phyloP scores from a whole-genome alignment of 1,284 basidiomycete species.

The Puccinia novopanici region DNA sequence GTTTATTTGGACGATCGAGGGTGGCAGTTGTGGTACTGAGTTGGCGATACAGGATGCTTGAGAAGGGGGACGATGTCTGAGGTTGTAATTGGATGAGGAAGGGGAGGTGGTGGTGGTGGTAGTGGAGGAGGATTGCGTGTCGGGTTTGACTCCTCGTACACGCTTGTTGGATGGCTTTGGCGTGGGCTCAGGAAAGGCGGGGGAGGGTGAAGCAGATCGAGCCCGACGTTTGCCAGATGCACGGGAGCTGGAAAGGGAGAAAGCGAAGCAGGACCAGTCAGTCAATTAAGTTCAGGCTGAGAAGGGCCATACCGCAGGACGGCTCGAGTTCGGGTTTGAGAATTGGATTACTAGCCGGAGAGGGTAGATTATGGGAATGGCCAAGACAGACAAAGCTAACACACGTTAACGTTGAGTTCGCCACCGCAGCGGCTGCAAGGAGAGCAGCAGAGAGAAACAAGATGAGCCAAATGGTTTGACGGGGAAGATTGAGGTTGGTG shows the following conservation, averaged over 20 bases:
- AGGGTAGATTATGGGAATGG: not conserved
- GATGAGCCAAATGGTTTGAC: conserved; percentile 29
- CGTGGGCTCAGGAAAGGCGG: conserved; percentile 33
- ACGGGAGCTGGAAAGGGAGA: conserved; percentile 33
- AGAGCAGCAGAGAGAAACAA: conserved; percentile 33
- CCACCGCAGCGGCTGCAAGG: conserved; percentile 46
- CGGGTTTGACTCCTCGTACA: conserved; percentile 31
- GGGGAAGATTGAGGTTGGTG: not conserved
- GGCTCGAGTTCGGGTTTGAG: not conserved
- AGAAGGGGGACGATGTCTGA: conserved; percentile 29
- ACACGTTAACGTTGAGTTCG: conserved; percentile 49
- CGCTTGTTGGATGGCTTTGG: conserved; percentile 47
- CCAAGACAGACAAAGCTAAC: conserved; percentile 14
- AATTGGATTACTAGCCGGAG: not conserved
- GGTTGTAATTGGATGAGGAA: conserved; percentile 36
- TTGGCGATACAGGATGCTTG: conserved; percentile 11
- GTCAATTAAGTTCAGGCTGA: not conserved
- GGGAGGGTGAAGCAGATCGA: conserved; percentile 48
- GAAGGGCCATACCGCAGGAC: not conserved
- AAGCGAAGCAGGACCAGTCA: conserved; percentile 9
- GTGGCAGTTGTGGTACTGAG: conserved; percentile 1
- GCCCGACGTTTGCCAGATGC: conserved; percentile 52
- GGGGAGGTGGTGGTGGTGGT: conserved; percentile 14
- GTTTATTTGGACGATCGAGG: not conserved
- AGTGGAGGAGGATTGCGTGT: conserved; percentile 23